Evolutionary conservation across 768 basidiomycete genomes (phyloP), one percentile per base, ranked within the genome.

Genomic region (Termitomyces sp.): DNA sequence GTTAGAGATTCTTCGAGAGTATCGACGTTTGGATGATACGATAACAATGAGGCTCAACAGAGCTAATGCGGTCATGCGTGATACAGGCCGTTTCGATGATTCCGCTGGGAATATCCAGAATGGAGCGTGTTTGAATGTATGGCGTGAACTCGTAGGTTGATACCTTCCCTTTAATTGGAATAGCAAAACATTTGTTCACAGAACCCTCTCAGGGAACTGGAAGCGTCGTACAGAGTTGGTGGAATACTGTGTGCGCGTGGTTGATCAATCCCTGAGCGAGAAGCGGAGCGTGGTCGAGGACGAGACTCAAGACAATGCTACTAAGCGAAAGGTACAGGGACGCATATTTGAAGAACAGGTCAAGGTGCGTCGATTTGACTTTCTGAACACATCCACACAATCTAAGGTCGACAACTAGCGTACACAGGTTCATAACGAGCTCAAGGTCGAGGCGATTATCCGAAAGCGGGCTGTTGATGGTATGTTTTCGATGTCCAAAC

Each of bases 1-100:
- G 41, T 33, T 50, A 94, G 92, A 91, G 61, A 83, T 93, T 66
- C 77, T 94, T 70, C 85, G 79, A 68, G 91, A 93, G 71, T 93
- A 93, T 71, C 81, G 91, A 67, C 83, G 78, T 65, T 75, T 93
- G 14, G 91, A 94, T 72, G 91, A 94, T 67, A 76, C 83, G 7
- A 87, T 94, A 63, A 82, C 80, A 43, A 90, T 91, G 87, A 79
- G 92, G 36, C 71, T 93, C 50, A 93, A 94, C 70, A 83, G 91
- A 52, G 87, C 89, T 41, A 83, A 81, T 58, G 91, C 91, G 5
- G 79, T 85, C 55, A 84, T 87, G 71, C 81, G 89, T 54, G 92
- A 93, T 74, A 78, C 80, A 62, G 85, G 89, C 64, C 82, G 89
- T 30, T 58, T 66, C 7, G 64, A 73, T 51, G 80, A 80, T 12